These are phyloP conservation scores for Fusarium subtropicale DNA, from an alignment of 2,329 filamentous ascomycete species.

Conservation along the genomic window DNA sequence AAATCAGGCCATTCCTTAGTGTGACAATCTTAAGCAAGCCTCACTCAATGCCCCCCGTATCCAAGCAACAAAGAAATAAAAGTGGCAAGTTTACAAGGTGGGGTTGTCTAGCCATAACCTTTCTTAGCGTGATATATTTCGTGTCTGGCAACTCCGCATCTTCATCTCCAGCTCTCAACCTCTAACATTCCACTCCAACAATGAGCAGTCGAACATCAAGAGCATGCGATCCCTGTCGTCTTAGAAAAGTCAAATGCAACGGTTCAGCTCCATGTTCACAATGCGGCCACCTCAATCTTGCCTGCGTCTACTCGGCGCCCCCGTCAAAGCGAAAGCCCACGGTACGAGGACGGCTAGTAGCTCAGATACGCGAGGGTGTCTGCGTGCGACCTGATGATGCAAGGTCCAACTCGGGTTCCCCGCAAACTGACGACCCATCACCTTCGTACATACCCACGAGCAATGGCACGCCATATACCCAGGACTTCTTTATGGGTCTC, in stretches of 20 bases:
- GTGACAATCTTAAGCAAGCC: background rate
- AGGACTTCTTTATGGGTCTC: slow-evolving; percentile 51
- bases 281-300: slow-evolving; percentile 52
- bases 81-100: background rate
- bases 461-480: slow-evolving; percentile 35
- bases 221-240: slow-evolving; percentile 55
- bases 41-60: background rate
- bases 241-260: slow-evolving; percentile 55
- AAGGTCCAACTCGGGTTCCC: slow-evolving; percentile 28
- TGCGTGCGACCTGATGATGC: slow-evolving; percentile 26
- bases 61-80: background rate
- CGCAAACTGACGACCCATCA: slow-evolving; percentile 9
- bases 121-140: background rate
- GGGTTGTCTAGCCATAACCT: background rate
- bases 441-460: slow-evolving; percentile 22
- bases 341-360: slow-evolving; percentile 52
- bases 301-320: slow-evolving; percentile 51
- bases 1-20: background rate
- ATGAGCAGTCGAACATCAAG: slow-evolving; percentile 38
- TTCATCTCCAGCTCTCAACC: background rate
- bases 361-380: slow-evolving; percentile 50
- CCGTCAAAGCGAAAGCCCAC: slow-evolving; percentile 52
- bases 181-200: background rate
- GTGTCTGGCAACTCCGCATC: background rate
- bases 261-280: slow-evolving; percentile 51